Conservation (phyloP, 2,329 filamentous ascomycete genomes). For the Aquanectria penicillioides region DNA sequence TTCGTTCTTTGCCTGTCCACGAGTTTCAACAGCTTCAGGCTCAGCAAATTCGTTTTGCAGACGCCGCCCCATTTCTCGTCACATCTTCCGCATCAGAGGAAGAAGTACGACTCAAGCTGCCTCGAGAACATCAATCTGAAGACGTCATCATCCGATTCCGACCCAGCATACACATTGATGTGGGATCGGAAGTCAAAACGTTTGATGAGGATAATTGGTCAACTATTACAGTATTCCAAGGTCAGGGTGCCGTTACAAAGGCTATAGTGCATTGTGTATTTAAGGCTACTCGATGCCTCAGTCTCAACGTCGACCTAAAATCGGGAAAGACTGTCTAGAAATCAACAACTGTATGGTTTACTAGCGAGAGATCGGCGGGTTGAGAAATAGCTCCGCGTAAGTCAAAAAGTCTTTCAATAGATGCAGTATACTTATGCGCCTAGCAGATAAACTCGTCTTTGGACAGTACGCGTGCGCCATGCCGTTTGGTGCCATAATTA, state of each 20-base stretch:
- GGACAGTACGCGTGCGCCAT: slow-evolving; percentile 2
- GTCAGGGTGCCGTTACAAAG: not conserved
- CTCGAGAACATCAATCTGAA: not conserved
- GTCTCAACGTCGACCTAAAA: not conserved
- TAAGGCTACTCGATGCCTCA: slow-evolving; percentile 2
- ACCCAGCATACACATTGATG: slow-evolving; percentile 7
- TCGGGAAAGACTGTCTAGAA: not conserved
- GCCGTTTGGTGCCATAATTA: not conserved
- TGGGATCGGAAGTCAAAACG: not conserved
- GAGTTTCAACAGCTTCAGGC: too few relatives aligned
- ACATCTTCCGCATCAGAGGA: slow-evolving; percentile 1
- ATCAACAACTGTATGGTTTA: not conserved
- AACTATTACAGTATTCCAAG: not conserved
- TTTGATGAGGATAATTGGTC: slow-evolving; percentile 3
- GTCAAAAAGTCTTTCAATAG: not conserved
- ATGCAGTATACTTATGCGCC: not conserved
- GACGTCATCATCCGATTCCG: not conserved
- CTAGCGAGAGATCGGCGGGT: slow-evolving; percentile 1
- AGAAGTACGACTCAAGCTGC: not conserved
- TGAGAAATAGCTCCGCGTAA: not conserved
- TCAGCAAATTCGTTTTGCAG: not conserved
- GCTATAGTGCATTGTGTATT: slow-evolving; percentile 5
- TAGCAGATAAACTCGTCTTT: not conserved
- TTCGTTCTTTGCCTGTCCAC: too few relatives aligned
- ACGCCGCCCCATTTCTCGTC: slow-evolving; percentile 5